These are phyloP conservation scores for Fusarium nanum DNA, from an alignment of 2,329 filamentous ascomycete genomes.

Conservation along the genomic window DNA sequence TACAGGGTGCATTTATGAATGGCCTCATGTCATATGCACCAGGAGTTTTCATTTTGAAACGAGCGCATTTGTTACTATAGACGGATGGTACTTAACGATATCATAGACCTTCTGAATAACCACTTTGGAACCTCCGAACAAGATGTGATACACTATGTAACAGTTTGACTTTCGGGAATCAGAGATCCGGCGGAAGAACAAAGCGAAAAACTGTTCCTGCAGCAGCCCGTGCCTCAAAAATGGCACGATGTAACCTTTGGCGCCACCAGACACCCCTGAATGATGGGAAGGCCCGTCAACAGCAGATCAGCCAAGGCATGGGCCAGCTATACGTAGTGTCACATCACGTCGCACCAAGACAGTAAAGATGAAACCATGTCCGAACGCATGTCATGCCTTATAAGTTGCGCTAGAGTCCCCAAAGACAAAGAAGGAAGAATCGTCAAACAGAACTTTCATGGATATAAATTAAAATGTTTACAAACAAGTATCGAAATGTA, in stretches of 20 bases:
- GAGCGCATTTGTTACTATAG: constrained; percentile 27
- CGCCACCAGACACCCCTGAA: constrained; percentile 4
- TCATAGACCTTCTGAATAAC: constrained; percentile 28
- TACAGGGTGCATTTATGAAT: constrained; percentile 32
- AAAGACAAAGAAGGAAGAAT: constrained; percentile 11
- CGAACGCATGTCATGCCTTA: constrained; percentile 21
- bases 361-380: constrained; percentile 24
- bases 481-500: constrained; percentile 33
- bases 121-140: neutral
- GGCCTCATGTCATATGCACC: constrained; percentile 17
- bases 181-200: neutral
- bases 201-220: constrained; percentile 18
- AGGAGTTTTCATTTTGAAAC: constrained; percentile 23
- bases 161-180: constrained; percentile 1
- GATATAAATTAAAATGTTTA: constrained; percentile 16
- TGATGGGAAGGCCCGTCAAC: constrained; percentile 10
- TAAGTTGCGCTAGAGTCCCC: neutral
- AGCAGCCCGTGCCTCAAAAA: constrained; percentile 9
- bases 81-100: constrained; percentile 22
- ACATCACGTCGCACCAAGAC: constrained; percentile 4
- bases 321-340: neutral
- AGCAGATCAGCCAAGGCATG: constrained; percentile 23
- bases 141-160: neutral
- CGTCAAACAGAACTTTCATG: constrained; percentile 9
- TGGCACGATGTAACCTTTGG: constrained; percentile 37